Evolutionary conservation across 2,329 filamentous ascomycete species (phyloP), one percentile per base, ranked within the genome.

Genomic region (Colletotrichum agaves): DNA sequence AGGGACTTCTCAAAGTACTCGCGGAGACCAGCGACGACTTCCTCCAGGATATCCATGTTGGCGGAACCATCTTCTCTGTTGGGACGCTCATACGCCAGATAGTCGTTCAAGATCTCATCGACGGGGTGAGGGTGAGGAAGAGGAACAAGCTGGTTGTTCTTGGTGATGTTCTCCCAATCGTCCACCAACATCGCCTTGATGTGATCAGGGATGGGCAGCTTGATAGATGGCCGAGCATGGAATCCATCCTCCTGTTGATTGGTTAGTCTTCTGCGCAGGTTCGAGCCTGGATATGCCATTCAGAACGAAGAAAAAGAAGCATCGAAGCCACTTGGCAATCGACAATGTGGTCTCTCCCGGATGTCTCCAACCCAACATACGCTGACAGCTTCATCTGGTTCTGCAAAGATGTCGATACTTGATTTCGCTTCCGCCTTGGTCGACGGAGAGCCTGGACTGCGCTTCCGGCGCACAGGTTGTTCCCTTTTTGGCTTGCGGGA

Each of bases 81-180:
- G 33, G 85, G 85, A 69, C 84, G 87, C 81, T 93, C 91, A 74
- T 90, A 88, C 1, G 85, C 85, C 63, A 91, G 84, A 78, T 98
- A 99, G 71, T 95, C 91, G 55, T 93, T 86, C 15, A 99, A 82
- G 69, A 99, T 93, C 71, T 88, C 82, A 71, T 87, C 88, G 67
- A 96, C 93, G 1, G 95, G 89, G 58, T 91, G 88, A 31, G 86
- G 84, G 52, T 93, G 90, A 0, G 96, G 96, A 15, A 99, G 84
- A 2, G 93, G 90, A 35, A 98, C 93, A 4, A 98, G 89, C 76
- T 95, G 93, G 73, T 93, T 89, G 76, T 97, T 96, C 82, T 98
- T 98, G 63, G 96, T 99, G 69, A 99, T 90, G 74, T 98, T 97
- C 79, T 99, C 96, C 96, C 96, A 99, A 78, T 99, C 96, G 77